phyloP scores from a whole-genome alignment of 345 rosid species.

The Pistacia integerrima region DNA sequence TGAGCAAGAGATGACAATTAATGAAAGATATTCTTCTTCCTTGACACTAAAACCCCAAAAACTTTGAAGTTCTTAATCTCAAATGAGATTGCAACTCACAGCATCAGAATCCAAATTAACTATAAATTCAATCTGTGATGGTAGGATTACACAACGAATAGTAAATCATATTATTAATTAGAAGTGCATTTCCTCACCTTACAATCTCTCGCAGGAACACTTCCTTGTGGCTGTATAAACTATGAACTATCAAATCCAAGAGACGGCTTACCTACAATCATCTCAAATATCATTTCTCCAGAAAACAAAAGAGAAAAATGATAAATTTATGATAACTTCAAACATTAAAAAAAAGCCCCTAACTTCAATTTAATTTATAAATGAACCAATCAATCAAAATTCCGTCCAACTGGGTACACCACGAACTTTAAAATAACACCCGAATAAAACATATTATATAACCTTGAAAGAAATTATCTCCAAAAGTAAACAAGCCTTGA shows the following conservation, averaged over 20 bases:
- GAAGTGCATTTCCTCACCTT: conserved; percentile 52
- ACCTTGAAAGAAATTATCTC: not conserved
- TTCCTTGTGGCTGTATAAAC: conserved; percentile 80
- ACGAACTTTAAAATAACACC: not conserved
- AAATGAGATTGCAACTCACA: not conserved
- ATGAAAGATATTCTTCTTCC: not conserved
- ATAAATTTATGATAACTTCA: not conserved
- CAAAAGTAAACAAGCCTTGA: conserved; percentile 4
- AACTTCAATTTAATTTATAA: not conserved
- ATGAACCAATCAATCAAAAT: not conserved
- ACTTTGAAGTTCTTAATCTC: not conserved
- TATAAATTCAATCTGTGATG: not conserved
- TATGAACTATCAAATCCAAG: conserved; percentile 83
- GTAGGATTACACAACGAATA: not conserved
- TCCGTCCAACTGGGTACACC: not conserved
- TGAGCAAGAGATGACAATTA: not conserved
- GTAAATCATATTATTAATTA: not conserved
- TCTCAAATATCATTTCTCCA: conserved; percentile 11
- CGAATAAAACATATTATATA: not conserved
- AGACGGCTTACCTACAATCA: conserved; percentile 79
- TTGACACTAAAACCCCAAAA: not conserved
- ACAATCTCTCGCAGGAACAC: conserved; percentile 93
- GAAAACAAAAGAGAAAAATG: not conserved
- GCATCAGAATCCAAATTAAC: not conserved
- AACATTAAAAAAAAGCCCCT: not conserved